Percentiles rank a stretch among this genome's conserved stretches.
phyloP scores from a whole-genome alignment of 1,284 basidiomycete genomes.

The Marasmius tenuissimus region DNA sequence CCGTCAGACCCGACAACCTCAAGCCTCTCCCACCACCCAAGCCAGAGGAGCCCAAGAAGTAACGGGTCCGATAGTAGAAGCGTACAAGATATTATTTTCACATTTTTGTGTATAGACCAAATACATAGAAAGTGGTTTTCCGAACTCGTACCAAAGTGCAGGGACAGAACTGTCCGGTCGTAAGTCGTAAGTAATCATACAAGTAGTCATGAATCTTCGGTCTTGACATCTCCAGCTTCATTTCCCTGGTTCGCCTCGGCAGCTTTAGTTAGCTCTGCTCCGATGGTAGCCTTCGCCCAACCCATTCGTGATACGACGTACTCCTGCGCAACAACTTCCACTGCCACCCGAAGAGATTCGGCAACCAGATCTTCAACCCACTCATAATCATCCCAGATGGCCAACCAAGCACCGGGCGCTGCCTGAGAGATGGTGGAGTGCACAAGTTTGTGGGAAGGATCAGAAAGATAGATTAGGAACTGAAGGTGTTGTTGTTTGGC shows the following conservation, averaged over 20 bases:
- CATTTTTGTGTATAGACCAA: neutral
- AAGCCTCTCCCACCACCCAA: slow-evolving; percentile 71
- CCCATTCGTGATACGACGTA: slow-evolving; percentile 83
- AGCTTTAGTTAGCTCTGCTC: neutral
- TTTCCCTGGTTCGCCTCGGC: slow-evolving; percentile 14
- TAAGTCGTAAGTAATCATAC: slow-evolving; percentile 15
- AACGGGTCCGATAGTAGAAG: slow-evolving; percentile 23
- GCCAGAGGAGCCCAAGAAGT: slow-evolving; percentile 68
- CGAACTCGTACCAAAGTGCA: too few relatives aligned
- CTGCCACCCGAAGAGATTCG: slow-evolving; percentile 76
- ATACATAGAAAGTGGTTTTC: too few relatives aligned
- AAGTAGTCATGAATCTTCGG: slow-evolving; percentile 32
- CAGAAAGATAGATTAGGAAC: slow-evolving; percentile 82
- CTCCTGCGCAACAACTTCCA: slow-evolving; percentile 88
- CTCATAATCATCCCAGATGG: slow-evolving; percentile 87
- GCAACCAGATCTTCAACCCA: slow-evolving; percentile 96
- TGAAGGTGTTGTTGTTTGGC: slow-evolving; percentile 63
- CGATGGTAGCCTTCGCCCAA: slow-evolving; percentile 44
- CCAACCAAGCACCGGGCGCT: slow-evolving; percentile 80
- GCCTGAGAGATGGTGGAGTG: slow-evolving; percentile 81
- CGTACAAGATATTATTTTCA: neutral
- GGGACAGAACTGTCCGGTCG: too few relatives aligned
- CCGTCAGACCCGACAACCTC: slow-evolving; percentile 68
- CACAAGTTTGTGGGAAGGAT: slow-evolving; percentile 77
- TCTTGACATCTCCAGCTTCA: slow-evolving; percentile 19